Conservation (phyloP, 2,329 filamentous ascomycete genomes). For the Sporothrix pallida region DNA sequence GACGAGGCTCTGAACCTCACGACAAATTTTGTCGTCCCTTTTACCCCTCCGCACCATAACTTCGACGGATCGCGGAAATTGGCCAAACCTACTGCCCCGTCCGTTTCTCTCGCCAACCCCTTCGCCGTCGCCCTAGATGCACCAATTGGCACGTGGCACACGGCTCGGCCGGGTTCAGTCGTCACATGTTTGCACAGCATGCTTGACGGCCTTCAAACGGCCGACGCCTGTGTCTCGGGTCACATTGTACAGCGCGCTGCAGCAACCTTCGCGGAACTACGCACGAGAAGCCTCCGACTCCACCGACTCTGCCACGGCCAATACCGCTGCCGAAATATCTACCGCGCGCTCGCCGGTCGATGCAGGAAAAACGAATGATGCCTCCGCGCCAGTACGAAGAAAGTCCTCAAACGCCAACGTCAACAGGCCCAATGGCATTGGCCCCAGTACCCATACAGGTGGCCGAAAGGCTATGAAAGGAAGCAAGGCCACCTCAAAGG, state of each 20-base stretch:
- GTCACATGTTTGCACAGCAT: conserved; percentile 27
- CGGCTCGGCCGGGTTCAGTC: conserved; percentile 20
- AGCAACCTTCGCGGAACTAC: neutral
- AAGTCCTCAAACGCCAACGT: neutral
- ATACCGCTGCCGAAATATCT: neutral
- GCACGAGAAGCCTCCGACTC: neutral
- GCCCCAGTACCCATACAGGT: neutral
- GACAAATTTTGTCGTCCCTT: neutral
- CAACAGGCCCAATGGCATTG: neutral
- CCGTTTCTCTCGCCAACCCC: neutral
- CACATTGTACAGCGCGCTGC: neutral
- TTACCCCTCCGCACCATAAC: neutral
- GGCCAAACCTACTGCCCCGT: neutral
- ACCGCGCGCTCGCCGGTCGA: neutral
- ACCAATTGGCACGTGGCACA: conserved; percentile 26
- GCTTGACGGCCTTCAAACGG: conserved; percentile 1
- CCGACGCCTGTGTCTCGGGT: neutral
- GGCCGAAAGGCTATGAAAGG: conserved; percentile 21
- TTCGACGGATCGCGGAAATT: neutral
- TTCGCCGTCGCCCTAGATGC: conserved; percentile 22
- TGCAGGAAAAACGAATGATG: neutral
- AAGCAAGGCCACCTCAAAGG: neutral
- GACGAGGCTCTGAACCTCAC: conserved; percentile 12
- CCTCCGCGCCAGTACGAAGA: neutral
- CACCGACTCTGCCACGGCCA: neutral